phyloP scores from a whole-genome alignment of 164 flowering plant genomes.

The Kalanchoe fedtschenkoi region DNA sequence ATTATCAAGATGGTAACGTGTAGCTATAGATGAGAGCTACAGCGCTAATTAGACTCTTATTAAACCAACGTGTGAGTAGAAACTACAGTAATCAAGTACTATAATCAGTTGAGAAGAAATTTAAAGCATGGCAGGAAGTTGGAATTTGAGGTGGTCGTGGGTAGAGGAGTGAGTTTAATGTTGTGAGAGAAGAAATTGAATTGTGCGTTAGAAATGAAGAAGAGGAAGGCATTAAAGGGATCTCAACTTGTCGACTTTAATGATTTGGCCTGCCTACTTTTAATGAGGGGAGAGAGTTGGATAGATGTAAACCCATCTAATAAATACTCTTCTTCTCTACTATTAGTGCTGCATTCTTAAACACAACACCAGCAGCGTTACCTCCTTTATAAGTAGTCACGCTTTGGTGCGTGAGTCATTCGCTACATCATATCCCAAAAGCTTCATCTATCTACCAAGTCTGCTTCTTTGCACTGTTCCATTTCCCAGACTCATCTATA shows the following conservation, averaged over 20 bases:
- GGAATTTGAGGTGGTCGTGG: slow-evolving; percentile 7
- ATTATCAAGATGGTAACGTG: background rate
- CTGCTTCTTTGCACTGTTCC: background rate
- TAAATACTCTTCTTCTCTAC: background rate
- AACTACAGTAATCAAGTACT: background rate
- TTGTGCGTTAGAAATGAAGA: slow-evolving; percentile 8
- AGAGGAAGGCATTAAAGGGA: slow-evolving; percentile 31
- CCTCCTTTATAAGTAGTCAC: slow-evolving; percentile 18
- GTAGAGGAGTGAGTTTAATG: slow-evolving; percentile 16
- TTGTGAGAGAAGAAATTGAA: slow-evolving; percentile 20
- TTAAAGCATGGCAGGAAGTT: slow-evolving; percentile 2
- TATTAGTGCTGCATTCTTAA: too few species aligned
- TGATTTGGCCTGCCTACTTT: slow-evolving; percentile 47
- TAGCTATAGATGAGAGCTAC: background rate
- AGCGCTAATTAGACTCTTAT: background rate
- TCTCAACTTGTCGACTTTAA: slow-evolving; percentile 47
- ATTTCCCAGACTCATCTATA: background rate
- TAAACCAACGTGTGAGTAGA: background rate
- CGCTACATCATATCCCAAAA: background rate
- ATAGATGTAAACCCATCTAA: slow-evolving; percentile 31
- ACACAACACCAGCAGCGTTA: too few species aligned
- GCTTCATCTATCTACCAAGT: slow-evolving; percentile 6
- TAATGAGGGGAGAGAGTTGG: slow-evolving; percentile 32
- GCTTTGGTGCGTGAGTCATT: slow-evolving; percentile 23
- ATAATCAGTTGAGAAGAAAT: background rate